Evolutionary conservation across 768 basidiomycete genomes (phyloP).

Genomic region (Calocera viscosa): DNA sequence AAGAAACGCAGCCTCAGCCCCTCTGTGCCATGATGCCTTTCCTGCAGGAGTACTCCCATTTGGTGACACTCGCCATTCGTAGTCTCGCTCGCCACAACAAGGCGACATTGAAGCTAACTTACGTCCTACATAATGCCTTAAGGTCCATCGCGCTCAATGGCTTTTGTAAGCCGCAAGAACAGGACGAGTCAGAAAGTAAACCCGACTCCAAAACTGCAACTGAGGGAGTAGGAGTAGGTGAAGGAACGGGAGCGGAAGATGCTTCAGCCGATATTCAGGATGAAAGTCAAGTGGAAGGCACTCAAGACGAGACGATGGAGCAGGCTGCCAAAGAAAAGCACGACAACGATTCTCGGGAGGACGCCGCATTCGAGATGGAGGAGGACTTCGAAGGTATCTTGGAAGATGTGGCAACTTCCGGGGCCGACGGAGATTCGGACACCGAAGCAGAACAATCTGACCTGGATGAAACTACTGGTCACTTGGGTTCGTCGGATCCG

Average conservation of each 20-base stretch:
- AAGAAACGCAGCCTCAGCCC: not conserved
- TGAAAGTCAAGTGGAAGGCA: conserved; percentile 90
- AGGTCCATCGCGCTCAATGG: conserved; percentile 68
- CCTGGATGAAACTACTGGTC: conserved; percentile 70
- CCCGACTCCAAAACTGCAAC: conserved; percentile 33
- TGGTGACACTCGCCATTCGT: not conserved
- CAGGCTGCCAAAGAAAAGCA: conserved; percentile 37
- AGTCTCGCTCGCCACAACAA: conserved; percentile 53
- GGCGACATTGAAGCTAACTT: conserved; percentile 71
- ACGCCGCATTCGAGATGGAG: conserved; percentile 80
- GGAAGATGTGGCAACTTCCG: conserved; percentile 59
- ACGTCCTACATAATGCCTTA: conserved; percentile 61
- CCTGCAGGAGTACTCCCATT: conserved; percentile 42
- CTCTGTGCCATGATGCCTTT: conserved; percentile 46
- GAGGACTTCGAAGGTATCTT: conserved; percentile 79
- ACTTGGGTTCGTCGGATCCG: conserved; percentile 73
- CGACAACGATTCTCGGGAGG: conserved; percentile 41
- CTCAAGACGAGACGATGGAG: conserved; percentile 39
- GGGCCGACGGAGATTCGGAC: conserved; percentile 35
- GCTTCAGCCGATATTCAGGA: conserved; percentile 92
- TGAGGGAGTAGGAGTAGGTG: conserved; percentile 78
- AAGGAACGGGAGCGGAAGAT: conserved; percentile 73
- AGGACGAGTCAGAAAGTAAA: conserved; percentile 34
- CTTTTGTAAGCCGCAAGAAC: conserved; percentile 72
- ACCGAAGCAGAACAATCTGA: conserved; percentile 45